A percentile compares a stretch with the other conserved stretches of the same genome.
Evolutionary conservation across 441 rosid species (phyloP).

Genomic region (Gossypium schwendimanii): DNA sequence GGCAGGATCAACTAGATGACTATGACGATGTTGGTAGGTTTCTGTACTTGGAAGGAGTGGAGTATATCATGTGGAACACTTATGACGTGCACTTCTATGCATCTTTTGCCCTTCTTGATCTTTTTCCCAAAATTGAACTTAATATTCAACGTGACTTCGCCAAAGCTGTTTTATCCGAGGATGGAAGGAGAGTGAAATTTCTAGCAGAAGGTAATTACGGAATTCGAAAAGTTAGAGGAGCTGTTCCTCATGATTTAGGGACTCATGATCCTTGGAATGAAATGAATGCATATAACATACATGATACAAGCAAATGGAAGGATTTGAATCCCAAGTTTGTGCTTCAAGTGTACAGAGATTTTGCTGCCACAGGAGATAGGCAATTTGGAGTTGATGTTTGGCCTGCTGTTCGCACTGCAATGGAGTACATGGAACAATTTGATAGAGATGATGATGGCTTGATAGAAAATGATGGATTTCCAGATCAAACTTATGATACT

Average conservation of each 20-base stretch:
- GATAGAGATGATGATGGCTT: conserved; percentile 84
- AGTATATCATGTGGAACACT: conserved; percentile 95
- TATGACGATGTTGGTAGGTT: conserved; percentile 82
- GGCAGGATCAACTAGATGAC: conserved; percentile 28
- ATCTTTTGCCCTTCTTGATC: conserved; percentile 82
- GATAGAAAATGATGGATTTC: conserved; percentile 95
- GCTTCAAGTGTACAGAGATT: conserved; percentile 93
- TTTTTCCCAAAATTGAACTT: conserved; percentile 88
- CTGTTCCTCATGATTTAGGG: conserved; percentile 96
- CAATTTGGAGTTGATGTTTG: conserved; percentile 89
- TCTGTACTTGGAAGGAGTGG: conserved; percentile 93
- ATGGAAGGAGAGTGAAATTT: conserved; percentile 83
- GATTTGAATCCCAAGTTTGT: conserved; percentile 93
- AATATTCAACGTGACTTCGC: conserved; percentile 96
- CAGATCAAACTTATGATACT: conserved; percentile 92
- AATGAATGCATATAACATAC: conserved; percentile 97
- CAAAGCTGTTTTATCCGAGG: conserved; percentile 83
- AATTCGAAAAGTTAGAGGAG: conserved; percentile 91
- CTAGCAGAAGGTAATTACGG: conserved; percentile 84
- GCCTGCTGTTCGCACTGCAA: conserved; percentile 95
- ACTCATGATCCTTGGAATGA: conserved; percentile 97
- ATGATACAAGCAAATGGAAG: conserved; percentile 92
- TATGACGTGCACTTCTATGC: conserved; percentile 98
- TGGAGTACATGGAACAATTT: conserved; percentile 96
- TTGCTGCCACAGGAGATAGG: conserved; percentile 94